Evolutionary conservation across 306 rosid species (phyloP), one percentile per base, ranked within the genome.

Genomic region (Prunus padus): DNA sequence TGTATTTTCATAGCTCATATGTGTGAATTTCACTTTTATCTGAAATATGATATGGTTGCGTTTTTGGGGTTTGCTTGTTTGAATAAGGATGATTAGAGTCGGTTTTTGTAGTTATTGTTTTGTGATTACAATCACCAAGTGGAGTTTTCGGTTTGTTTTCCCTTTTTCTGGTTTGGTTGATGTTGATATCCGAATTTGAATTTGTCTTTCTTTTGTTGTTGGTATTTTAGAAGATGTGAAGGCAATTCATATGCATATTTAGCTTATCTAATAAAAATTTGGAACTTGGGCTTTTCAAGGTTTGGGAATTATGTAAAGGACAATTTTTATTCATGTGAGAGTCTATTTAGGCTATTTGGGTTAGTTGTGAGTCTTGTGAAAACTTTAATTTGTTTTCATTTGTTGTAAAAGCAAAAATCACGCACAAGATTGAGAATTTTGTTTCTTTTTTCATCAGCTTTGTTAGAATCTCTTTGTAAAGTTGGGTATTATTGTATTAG

Each of bases 41-140:
- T 54, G 25, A 3, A 23, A 11, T 22, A 22, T 20, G 60, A 20
- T 20, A 19, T 55, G 3, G 11, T 64, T 75, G n/a, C 19, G 33
- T 18, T 71, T 83, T 67, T 62, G 20, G 65, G 40, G 33, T 25
- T 67, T 23, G 11, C 4, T 10, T 12, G 37, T 71, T 31, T 71
- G 64, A 19, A 33, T 54, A 8, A 23, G 49, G 30, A 70, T 52
- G 50, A 51, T 4, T 47, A 47, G 16, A 7, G 42, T 37, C 42
- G 42, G 9, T 37, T 37, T 37, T 37, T 37, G 2, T 37, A 37
- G 42, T 37, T 37, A 37, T 37, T 37, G 42, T 47, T 47, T 54
- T n/a, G 60, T 5, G 26, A 54, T 54, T 54, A 0, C 25, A 54
- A 3, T 50, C 55, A 50, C 55, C 9, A 15, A 14, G 20, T n/a